Percentiles rank a stretch among this genome's conserved stretches.
phyloP scores from a whole-genome alignment of 345 rosid genomes.

The Fremontodendron californicum region DNA sequence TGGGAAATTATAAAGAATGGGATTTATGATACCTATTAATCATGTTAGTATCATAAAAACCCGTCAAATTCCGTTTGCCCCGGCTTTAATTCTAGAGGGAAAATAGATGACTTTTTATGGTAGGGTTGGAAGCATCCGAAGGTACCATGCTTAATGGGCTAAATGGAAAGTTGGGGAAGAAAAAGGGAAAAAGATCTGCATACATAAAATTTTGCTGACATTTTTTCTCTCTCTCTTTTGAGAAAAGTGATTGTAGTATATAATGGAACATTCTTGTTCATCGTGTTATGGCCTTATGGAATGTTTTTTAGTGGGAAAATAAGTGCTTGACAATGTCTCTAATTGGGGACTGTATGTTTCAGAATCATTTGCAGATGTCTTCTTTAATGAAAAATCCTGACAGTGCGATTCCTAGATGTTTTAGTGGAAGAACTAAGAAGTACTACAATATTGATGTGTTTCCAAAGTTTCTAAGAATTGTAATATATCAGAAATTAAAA shows the following conservation, averaged over 20 bases:
- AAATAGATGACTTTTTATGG: neutral
- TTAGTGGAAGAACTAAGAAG: neutral
- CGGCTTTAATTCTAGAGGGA: slow-evolving; percentile 23
- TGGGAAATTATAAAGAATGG: neutral
- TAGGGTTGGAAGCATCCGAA: slow-evolving; percentile 22
- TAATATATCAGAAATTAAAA: neutral
- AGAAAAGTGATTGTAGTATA: neutral
- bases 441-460: neutral
- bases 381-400: neutral
- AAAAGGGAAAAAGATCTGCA: neutral
- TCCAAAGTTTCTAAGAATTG: slow-evolving; percentile 1
- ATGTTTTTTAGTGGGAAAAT: neutral
- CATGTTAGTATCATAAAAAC: slow-evolving; percentile 1
- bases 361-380: neutral
- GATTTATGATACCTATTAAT: neutral
- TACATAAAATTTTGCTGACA: neutral
- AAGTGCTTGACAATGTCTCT: neutral
- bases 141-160: slow-evolving; percentile 11
- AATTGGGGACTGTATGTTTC: neutral
- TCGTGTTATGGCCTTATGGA: neutral
- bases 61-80: slow-evolving; percentile 19
- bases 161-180: neutral
- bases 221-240: neutral
- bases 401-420: neutral
- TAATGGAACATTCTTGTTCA: neutral